Evolutionary conservation across 2,329 filamentous ascomycete genomes (phyloP).

Genomic region (Ophioceras dolichostomum): DNA sequence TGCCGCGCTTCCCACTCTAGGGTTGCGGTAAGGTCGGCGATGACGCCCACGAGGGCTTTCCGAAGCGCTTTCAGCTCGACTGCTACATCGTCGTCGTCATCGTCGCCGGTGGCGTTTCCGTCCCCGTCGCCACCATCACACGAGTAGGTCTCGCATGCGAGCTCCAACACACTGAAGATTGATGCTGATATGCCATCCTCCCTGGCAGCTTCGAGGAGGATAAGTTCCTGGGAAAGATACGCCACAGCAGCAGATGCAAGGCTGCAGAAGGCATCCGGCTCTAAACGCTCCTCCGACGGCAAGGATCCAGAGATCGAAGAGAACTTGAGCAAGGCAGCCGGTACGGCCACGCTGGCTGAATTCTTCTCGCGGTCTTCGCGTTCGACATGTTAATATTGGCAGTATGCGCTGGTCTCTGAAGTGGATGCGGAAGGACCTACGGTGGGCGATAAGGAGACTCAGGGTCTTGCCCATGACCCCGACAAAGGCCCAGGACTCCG

Average conservation of each 20-base stretch:
- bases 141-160: constrained; percentile 29
- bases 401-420: not conserved
- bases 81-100: constrained; percentile 32
- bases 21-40: constrained; percentile 35
- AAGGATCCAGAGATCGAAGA: constrained; percentile 26
- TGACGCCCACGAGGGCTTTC: constrained; percentile 33
- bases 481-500: constrained; percentile 28
- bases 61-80: constrained; percentile 34
- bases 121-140: too few relatives aligned
- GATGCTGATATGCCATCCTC: not conserved
- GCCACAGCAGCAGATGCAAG: constrained; percentile 38
- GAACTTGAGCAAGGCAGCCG: constrained; percentile 34
- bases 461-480: constrained; percentile 45
- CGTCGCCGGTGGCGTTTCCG: constrained; percentile 14
- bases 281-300: constrained; percentile 13
- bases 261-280: constrained; percentile 41
- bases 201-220: constrained; percentile 28
- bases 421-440: constrained; percentile 16
- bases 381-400: constrained; percentile 5
- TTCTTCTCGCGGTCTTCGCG: constrained; percentile 30
- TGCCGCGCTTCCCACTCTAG: constrained; percentile 24
- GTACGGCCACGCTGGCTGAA: constrained; percentile 31
- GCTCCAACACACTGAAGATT: not conserved
- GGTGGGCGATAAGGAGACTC: constrained; percentile 37
- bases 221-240: constrained; percentile 42